Conservation (phyloP, 148 eudicot species). For the Rhododendron griersonianum region DNA sequence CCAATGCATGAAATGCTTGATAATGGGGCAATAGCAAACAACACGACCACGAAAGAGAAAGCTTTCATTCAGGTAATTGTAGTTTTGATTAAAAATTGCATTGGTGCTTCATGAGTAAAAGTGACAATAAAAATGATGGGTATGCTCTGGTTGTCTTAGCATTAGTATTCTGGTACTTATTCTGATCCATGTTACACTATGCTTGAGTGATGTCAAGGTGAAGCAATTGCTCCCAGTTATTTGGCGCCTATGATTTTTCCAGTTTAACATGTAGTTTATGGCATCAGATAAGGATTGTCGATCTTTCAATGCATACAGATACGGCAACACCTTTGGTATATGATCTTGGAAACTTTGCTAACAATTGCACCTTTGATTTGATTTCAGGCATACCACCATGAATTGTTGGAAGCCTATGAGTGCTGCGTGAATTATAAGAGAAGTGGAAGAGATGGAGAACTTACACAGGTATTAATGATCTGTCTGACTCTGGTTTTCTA, state of each 20-base stretch:
- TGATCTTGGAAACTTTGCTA: not conserved
- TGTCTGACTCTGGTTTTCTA: not conserved
- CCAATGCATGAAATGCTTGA: constrained; percentile 92
- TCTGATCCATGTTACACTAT: not conserved
- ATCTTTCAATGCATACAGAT: not conserved
- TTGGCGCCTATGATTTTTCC: not conserved
- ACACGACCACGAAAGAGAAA: constrained; percentile 76
- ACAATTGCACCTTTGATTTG: not conserved
- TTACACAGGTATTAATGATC: constrained; percentile 66
- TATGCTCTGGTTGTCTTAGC: not conserved
- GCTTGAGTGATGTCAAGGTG: not conserved
- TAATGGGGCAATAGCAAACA: constrained; percentile 64
- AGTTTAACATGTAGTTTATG: not conserved
- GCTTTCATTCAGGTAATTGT: constrained; percentile 71
- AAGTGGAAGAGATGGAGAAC: constrained; percentile 93
- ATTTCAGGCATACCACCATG: constrained; percentile 78
- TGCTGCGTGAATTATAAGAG: constrained; percentile 89
- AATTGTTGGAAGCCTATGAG: constrained; percentile 83
- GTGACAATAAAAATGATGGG: not conserved
- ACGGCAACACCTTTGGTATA: not conserved
- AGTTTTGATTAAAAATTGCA: not conserved
- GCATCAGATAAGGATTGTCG: not conserved
- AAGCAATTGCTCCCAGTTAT: not conserved
- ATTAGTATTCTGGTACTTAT: not conserved
- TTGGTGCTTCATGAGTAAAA: not conserved